A percentile compares a stretch with the other conserved stretches of the same genome.
phyloP scores from a whole-genome alignment of 371 early-diverging fungal genomes.

The Mucor saturninus region DNA sequence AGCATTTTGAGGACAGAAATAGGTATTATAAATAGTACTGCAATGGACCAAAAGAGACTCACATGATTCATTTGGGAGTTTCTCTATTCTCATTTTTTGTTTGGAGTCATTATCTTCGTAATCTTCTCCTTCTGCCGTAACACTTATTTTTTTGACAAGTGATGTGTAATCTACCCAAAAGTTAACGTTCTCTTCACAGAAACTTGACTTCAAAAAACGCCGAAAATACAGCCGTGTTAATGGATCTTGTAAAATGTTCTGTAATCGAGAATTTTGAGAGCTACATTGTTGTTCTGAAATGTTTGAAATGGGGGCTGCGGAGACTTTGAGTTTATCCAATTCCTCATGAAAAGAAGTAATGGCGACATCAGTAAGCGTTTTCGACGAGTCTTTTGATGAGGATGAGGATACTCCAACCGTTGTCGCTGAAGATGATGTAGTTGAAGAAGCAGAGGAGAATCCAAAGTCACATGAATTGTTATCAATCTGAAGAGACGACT shows the following conservation, averaged over 20 bases:
- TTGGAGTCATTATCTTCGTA: constrained; percentile 4
- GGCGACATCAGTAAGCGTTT: not conserved
- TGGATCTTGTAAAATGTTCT: constrained; percentile 61
- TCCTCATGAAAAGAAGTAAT: not conserved
- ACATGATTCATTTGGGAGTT: not conserved
- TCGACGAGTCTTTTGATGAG: not conserved
- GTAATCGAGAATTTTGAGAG: constrained; percentile 37
- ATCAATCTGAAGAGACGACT: constrained; percentile 8
- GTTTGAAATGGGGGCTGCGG: not conserved
- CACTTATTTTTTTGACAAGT: constrained; percentile 31
- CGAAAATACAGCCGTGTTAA: constrained; percentile 62
- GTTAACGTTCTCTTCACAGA: constrained; percentile 68
- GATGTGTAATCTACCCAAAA: constrained; percentile 60
- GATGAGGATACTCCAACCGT: constrained; percentile 2
- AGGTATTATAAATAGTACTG: constrained; percentile 61
- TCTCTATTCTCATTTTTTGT: not conserved
- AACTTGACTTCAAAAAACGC: constrained; percentile 62
- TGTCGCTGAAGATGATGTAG: constrained; percentile 5
- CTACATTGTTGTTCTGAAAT: not conserved
- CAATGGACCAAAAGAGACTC: constrained; percentile 48
- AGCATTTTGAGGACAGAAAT: constrained; percentile 53
- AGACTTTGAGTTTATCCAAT: constrained; percentile 4
- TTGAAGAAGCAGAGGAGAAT: constrained; percentile 17
- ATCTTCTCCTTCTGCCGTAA: constrained; percentile 13
- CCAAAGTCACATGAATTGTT: constrained; percentile 17